These are phyloP conservation scores for Paracorniculantispora psalliotae DNA, from an alignment of 2,329 filamentous ascomycete genomes.

Conservation along the genomic window DNA sequence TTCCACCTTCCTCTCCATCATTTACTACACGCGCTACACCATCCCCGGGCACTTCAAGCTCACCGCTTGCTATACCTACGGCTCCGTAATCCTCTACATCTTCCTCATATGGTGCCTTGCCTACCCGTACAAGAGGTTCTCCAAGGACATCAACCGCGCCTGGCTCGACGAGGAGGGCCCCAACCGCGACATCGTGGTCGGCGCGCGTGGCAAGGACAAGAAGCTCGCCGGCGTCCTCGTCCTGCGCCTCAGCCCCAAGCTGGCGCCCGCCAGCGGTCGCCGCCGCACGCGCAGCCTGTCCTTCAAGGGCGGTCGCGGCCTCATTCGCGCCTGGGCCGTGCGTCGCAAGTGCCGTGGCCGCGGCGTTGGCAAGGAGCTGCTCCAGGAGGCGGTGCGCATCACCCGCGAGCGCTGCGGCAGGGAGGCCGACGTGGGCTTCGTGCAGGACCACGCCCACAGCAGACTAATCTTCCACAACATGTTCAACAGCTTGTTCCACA, in stretches of 20 bases:
- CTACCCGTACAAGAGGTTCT: slow-evolving; percentile 25
- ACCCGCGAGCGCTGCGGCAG: slow-evolving; percentile 65
- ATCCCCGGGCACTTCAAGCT: slow-evolving; percentile 11
- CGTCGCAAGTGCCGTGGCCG: slow-evolving; percentile 61
- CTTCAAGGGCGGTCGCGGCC: slow-evolving; percentile 56
- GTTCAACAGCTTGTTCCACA: slow-evolving; percentile 58
- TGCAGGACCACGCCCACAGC: slow-evolving; percentile 72
- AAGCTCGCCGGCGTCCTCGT: slow-evolving; percentile 65
- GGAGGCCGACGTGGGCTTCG: slow-evolving; percentile 66
- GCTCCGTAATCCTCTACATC: slow-evolving; percentile 12
- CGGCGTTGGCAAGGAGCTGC: slow-evolving; percentile 66
- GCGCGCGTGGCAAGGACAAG: slow-evolving; percentile 62
- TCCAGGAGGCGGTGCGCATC: slow-evolving; percentile 66
- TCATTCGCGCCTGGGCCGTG: slow-evolving; percentile 82
- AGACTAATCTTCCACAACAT: slow-evolving; percentile 55
- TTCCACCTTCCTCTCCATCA: slow-evolving; percentile 35
- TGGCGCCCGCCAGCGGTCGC: slow-evolving; percentile 20
- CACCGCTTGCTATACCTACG: slow-evolving; percentile 9
- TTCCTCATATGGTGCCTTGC: slow-evolving; percentile 27
- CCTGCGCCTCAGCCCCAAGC: slow-evolving; percentile 54
- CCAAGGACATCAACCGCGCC: slow-evolving; percentile 13
- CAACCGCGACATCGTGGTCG: slow-evolving; percentile 52
- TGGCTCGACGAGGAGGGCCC: slow-evolving; percentile 19
- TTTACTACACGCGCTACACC: slow-evolving; percentile 28
- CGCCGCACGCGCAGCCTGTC: slow-evolving; percentile 26